Evolutionary conservation across 2,329 filamentous ascomycete species (phyloP), one percentile per base, ranked within the genome.

Genomic region (Dothideomycetidae sp.): DNA sequence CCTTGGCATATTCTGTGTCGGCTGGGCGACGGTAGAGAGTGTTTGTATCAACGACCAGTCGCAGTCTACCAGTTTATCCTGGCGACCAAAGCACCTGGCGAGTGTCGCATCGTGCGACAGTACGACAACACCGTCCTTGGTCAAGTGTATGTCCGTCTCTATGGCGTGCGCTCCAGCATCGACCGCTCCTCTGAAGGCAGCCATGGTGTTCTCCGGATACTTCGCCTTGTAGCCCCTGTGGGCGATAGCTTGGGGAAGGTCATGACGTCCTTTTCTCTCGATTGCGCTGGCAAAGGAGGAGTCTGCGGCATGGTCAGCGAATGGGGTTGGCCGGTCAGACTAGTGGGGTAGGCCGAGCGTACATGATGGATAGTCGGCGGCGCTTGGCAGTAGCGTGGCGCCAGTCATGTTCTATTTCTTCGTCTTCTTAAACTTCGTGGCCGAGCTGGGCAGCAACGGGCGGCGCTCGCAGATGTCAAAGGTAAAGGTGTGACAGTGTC

Each of bases 81-180:
- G 64, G n/a, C 73, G 61, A 10, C 85, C 85, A 54, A 81, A 94
- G 57, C 84, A 93, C 32, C 88, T 72, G 56, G 81, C 77, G 21
- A 94, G 64, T 2, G 73, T 76, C 4, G 71, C 63, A 53, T 94
- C 86, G 73, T 58, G 55, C 29, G 48, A 50, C 2, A 96, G 61
- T 7, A 96, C 82, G 1, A 93, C 80, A 0, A 93, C 76, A 5
- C 78, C 77, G 51, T 96, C 88, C 43, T 70, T 74, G 10, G 82
- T 78, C 21, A 94, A 60, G 54, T 92, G 86, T 5, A 94, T 59
- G 51, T 96, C 88, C 12, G 84, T 92, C 62, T 96, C 88, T 17
- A 96, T 63, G 0, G 80, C 88, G 50, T 92, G 73, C 0, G 81
- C 74, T 13, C 83, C 83, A 12, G 74, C 75, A 19, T 73, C 63